Evolutionary conservation across 306 rosid genomes (phyloP), one percentile per base, ranked within the genome.

Genomic region (Benincasa hispida): DNA sequence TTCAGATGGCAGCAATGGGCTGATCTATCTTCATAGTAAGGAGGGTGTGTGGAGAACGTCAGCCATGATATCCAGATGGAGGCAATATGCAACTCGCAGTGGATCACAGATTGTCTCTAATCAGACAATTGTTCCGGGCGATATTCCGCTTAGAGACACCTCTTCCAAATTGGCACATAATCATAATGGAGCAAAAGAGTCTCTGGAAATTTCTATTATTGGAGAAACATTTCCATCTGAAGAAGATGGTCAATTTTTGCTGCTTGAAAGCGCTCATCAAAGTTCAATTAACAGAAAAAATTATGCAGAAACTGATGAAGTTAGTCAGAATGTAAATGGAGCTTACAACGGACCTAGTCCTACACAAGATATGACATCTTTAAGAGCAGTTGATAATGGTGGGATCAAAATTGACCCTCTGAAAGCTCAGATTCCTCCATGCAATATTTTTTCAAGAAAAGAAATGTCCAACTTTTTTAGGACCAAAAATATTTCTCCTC

Each of bases 51-150:
- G 84, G 93, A 92, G 99, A 87, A 84, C 97, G 37, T 92, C 93
- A 70, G 92, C 96, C 77, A 90, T 94, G 99, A 82, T 94, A 77
- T 92, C 99, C 72, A 87, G 97, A 79, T 94, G 97, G 99, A 90
- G 88, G 85, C 92, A 90, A 75, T 86, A 86, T 83, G 83, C 81
- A 82, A 75, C 81, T 82, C 96, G 82, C 70, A 73, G 74, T 74
- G 78, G 79, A 72, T 78, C 86, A 41, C 90, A 74, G 15, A 11
- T 27, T 72, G 82, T 80, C 82, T 78, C 87, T 76, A 82, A 73
- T 81, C 87, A 82, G 79, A 54, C 84, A 32, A 76, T 78, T 42
- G 47, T 79, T 88, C 80, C 87, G 21, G 63, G 56, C 59, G 84
- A 58, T 59, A 76, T 62, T 82, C 75, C 77, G 75, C 76, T 74